Percentiles rank a stretch among this genome's conserved stretches.
Conservation (phyloP, 2,329 filamentous ascomycete genomes). For the Escovopsis sp. region DNA sequence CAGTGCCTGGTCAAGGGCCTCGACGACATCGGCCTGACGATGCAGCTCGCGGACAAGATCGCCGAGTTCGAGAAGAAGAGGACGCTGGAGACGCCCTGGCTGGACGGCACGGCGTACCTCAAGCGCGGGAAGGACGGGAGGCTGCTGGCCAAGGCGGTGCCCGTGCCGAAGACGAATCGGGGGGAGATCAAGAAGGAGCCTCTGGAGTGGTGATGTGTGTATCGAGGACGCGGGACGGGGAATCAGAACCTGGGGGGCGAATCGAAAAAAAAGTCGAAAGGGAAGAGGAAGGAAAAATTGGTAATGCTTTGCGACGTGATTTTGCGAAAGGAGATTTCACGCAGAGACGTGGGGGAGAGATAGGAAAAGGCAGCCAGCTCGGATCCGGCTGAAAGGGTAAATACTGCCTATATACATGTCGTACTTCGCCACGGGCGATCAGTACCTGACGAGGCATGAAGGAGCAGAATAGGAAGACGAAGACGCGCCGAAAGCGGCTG, state of each 20-base stretch:
- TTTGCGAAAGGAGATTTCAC: too few species aligned
- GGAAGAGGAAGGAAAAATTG: neutral
- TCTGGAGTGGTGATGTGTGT: conserved; percentile 65
- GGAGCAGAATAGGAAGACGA: too few species aligned
- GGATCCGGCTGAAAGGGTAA: too few species aligned
- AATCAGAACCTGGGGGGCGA: conserved; percentile 4
- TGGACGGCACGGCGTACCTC: conserved; percentile 76
- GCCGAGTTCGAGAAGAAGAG: conserved; percentile 64
- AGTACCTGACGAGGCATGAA: too few species aligned
- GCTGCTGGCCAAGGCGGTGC: conserved; percentile 42
- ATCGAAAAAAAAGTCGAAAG: conserved; percentile 1
- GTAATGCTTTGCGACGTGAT: neutral
- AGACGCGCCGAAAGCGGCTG: too few species aligned
- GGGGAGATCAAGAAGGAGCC: conserved; percentile 75
- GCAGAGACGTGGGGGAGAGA: too few species aligned
- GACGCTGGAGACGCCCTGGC: conserved; percentile 69
- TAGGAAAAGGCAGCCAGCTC: too few species aligned
- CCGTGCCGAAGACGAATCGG: conserved; percentile 77
- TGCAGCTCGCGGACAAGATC: conserved; percentile 87
- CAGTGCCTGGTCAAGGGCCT: conserved; percentile 88
- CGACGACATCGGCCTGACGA: conserved; percentile 88
- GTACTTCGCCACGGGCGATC: too few species aligned
- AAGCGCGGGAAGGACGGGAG: conserved; percentile 39
- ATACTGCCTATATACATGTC: too few species aligned
- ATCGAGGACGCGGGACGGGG: too few species aligned